phyloP scores from a whole-genome alignment of 805 yeast genomes.

The Scheffersomyces lignosus region DNA sequence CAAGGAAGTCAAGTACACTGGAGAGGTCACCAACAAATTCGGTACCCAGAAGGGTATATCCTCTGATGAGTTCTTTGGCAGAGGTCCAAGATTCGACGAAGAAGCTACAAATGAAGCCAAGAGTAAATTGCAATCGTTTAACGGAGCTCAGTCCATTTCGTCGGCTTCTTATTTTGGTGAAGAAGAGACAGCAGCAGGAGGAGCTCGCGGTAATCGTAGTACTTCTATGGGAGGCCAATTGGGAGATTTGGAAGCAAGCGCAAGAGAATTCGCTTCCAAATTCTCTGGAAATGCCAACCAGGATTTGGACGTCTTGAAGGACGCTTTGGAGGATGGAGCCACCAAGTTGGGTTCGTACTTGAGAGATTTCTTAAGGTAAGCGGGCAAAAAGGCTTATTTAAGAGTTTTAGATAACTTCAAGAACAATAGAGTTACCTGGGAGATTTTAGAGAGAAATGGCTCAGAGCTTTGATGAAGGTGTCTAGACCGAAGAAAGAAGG shows the following conservation, averaged over 20 bases:
- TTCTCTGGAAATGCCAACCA: conserved; percentile 80
- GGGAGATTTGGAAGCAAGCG: conserved; percentile 54
- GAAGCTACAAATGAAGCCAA: conserved; percentile 77
- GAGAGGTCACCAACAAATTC: conserved; percentile 72
- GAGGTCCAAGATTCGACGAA: conserved; percentile 76
- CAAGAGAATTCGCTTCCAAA: conserved; percentile 64
- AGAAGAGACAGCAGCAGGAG: conserved; percentile 47
- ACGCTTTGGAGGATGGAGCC: conserved; percentile 93
- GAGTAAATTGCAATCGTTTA: conserved; percentile 75
- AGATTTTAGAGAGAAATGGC: too few relatives aligned
- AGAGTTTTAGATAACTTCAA: not conserved
- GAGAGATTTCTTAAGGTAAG: conserved; percentile 73
- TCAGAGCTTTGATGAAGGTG: too few relatives aligned
- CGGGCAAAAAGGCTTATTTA: not conserved
- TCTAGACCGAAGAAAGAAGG: too few relatives aligned
- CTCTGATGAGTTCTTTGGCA: conserved; percentile 91
- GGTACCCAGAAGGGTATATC: conserved; percentile 94
- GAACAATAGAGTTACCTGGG: too few relatives aligned
- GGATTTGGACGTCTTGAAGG: conserved; percentile 85
- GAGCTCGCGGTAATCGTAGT: conserved; percentile 22
- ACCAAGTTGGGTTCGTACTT: conserved; percentile 80
- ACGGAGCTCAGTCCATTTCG: conserved; percentile 87
- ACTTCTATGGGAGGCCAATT: conserved; percentile 25
- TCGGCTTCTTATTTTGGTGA: conserved; percentile 92
- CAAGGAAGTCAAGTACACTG: conserved; percentile 64